A percentile compares a stretch with the other conserved stretches of the same genome.
Evolutionary conservation across 2,329 filamentous ascomycete species (phyloP).

Genomic region (Calonectria pseudoturangicola): DNA sequence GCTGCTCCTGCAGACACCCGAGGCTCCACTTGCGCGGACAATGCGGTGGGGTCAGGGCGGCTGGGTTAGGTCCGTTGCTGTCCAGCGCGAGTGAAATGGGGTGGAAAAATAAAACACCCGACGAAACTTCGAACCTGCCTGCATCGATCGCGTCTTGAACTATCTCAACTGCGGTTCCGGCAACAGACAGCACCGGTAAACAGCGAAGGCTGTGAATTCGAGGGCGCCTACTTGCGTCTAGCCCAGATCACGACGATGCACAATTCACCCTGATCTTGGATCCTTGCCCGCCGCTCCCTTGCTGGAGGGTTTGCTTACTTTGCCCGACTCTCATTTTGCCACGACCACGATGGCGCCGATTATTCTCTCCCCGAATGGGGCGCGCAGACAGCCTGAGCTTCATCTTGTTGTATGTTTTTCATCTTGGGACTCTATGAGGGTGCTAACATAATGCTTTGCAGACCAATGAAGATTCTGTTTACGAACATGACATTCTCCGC

Average conservation of each 20-base stretch:
- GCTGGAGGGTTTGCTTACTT: conserved; percentile 34
- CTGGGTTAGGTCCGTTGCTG: conserved; percentile 26
- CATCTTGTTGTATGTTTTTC: conserved; percentile 67
- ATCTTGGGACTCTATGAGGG: neutral
- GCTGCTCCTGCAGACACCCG: neutral
- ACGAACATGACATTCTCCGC: conserved; percentile 95
- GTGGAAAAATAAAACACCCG: conserved; percentile 51
- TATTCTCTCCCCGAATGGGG: conserved; percentile 55
- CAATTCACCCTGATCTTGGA: conserved; percentile 45
- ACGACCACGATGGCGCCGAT: conserved; percentile 51
- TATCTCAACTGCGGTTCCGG: neutral
- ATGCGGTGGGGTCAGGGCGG: conserved; percentile 30
- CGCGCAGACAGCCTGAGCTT: conserved; percentile 67
- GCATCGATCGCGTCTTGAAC: conserved; percentile 8
- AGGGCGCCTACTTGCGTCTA: conserved; percentile 36
- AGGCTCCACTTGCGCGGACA: neutral
- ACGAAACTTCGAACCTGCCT: conserved; percentile 31
- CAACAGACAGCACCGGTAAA: conserved; percentile 1
- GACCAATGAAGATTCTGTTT: conserved; percentile 92
- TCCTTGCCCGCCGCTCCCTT: conserved; percentile 38
- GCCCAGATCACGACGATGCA: conserved; percentile 48
- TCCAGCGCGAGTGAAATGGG: conserved; percentile 36
- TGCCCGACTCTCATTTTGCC: conserved; percentile 7
- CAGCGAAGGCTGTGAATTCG: conserved; percentile 25
- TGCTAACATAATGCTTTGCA: conserved; percentile 62